Evolutionary conservation across 805 yeast genomes (phyloP).

Genomic region (Kazachstania bromeliacearum): DNA sequence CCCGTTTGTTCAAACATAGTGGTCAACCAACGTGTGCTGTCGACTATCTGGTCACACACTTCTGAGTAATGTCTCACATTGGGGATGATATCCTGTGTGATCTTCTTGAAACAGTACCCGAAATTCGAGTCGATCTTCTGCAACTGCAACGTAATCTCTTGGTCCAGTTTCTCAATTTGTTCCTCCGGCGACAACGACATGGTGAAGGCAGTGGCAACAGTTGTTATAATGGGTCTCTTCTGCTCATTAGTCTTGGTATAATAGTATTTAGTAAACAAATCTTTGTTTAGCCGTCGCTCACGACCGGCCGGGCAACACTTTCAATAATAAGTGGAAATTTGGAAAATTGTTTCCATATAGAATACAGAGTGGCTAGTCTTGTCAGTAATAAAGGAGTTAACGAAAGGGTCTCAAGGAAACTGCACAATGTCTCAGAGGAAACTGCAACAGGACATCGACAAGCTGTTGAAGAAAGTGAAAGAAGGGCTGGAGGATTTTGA

Average conservation of each 20-base stretch:
- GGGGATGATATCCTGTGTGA: slow-evolving; percentile 62
- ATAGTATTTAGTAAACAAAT: too few relatives aligned
- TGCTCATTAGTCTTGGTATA: too few relatives aligned
- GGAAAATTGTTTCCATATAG: too few relatives aligned
- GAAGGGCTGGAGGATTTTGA: slow-evolving; percentile 88
- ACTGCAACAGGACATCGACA: slow-evolving; percentile 70
- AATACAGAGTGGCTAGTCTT: too few relatives aligned
- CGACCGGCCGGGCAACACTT: too few relatives aligned
- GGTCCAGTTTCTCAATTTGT: slow-evolving; percentile 60
- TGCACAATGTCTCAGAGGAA: slow-evolving; percentile 38
- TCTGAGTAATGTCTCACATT: slow-evolving; percentile 49
- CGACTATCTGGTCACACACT: slow-evolving; percentile 53
- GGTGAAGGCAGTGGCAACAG: background rate
- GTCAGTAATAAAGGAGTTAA: background rate
- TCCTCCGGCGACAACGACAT: background rate
- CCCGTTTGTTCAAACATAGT: slow-evolving; percentile 69
- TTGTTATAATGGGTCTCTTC: background rate
- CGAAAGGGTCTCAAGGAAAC: background rate
- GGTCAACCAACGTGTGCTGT: slow-evolving; percentile 65
- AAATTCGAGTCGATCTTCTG: slow-evolving; percentile 75
- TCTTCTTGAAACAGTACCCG: slow-evolving; percentile 54
- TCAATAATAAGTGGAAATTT: too few relatives aligned
- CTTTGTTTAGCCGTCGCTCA: too few relatives aligned
- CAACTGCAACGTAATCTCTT: slow-evolving; percentile 63
- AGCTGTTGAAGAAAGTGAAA: slow-evolving; percentile 80